A percentile compares a stretch with the other conserved stretches of the same genome.
These are phyloP conservation scores for Euphorbia peplus DNA, from an alignment of 345 rosid species.

Conservation along the genomic window DNA sequence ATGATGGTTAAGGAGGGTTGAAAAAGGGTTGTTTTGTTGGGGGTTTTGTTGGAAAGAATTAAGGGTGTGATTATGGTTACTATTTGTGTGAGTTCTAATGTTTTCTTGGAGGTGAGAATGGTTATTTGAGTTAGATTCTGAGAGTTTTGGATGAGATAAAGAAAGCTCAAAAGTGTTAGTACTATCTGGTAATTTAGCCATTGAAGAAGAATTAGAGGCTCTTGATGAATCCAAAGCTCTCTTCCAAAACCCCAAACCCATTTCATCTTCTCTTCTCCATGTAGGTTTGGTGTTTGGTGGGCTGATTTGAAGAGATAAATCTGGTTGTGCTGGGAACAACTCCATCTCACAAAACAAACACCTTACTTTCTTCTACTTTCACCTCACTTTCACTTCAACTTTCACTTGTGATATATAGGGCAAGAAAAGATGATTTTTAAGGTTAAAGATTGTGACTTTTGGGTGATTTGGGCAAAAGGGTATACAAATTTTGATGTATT, in stretches of 20 bases:
- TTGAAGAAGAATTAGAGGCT: constrained; percentile 52
- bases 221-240: constrained; percentile 51
- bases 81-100: constrained; percentile 24
- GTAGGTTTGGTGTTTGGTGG: constrained; percentile 68
- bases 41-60: constrained; percentile 40
- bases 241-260: constrained; percentile 56
- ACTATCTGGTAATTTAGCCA: constrained; percentile 41
- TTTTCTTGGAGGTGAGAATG: constrained; percentile 34
- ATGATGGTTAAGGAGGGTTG: neutral
- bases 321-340: constrained; percentile 81
- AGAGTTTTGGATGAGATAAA: constrained; percentile 50
- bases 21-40: constrained; percentile 28
- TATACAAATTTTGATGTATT: constrained; percentile 19
- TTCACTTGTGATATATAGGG: neutral
- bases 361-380: neutral
- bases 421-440: neutral
- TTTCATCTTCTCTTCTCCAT: constrained; percentile 58
- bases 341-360: constrained; percentile 42
- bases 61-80: constrained; percentile 28
- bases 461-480: constrained; percentile 29
- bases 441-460: neutral
- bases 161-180: constrained; percentile 52
- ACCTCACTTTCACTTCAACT: neutral
- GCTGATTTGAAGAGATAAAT: constrained; percentile 64
- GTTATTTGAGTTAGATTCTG: constrained; percentile 38